phyloP scores from a whole-genome alignment of 1,139 yeast genomes.

The Hansenula sp. region DNA sequence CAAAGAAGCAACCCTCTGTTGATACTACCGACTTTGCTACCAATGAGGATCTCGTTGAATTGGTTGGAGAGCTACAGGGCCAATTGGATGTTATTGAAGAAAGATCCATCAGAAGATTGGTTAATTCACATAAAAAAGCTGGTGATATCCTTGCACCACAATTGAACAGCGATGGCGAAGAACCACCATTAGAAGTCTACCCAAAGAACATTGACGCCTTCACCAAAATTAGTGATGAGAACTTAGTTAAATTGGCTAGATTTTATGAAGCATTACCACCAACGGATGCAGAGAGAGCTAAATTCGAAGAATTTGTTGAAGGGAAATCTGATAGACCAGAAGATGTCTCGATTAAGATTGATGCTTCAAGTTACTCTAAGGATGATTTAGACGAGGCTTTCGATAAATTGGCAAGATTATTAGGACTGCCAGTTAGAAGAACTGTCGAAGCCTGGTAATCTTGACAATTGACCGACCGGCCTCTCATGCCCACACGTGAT shows the following conservation, averaged over 20 bases:
- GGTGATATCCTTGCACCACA: slow-evolving; percentile 47
- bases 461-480: too few species aligned
- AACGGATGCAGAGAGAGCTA: slow-evolving; percentile 42
- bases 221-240: slow-evolving; percentile 37
- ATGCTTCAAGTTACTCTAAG: slow-evolving; percentile 34
- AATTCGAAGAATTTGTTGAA: slow-evolving; percentile 41
- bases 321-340: slow-evolving; percentile 38
- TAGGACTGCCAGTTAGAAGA: slow-evolving; percentile 60
- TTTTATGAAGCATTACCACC: slow-evolving; percentile 69
- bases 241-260: slow-evolving; percentile 51
- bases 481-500: too few species aligned
- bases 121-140: slow-evolving; percentile 41
- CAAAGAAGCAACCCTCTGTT: slow-evolving; percentile 20
- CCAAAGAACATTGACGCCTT: slow-evolving; percentile 63
- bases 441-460: slow-evolving; percentile 46
- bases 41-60: slow-evolving; percentile 77
- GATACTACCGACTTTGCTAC: slow-evolving; percentile 65
- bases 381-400: slow-evolving; percentile 48
- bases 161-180: slow-evolving; percentile 73
- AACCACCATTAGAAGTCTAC: slow-evolving; percentile 47
- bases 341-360: slow-evolving; percentile 24
- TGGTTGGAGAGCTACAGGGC: slow-evolving; percentile 86
- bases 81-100: slow-evolving; percentile 75
- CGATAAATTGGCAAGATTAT: slow-evolving; percentile 62
- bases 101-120: slow-evolving; percentile 55